Evolutionary conservation across 73 alveolate genomes (phyloP).

Genomic region (Paramecium sonneborni): DNA sequence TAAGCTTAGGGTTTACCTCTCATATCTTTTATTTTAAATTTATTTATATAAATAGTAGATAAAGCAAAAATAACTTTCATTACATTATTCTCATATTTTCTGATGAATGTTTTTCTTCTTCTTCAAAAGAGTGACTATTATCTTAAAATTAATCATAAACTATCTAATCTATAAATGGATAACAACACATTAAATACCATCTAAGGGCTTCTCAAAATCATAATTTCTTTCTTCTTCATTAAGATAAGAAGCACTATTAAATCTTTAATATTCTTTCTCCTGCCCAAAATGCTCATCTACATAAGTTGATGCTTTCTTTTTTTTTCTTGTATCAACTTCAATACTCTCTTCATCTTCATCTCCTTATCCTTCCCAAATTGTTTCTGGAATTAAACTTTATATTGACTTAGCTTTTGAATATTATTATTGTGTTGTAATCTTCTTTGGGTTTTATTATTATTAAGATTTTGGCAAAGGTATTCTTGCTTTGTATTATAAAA

Average conservation of each 20-base stretch:
- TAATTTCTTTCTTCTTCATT: background rate
- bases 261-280: background rate
- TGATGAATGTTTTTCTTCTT: conserved; percentile 43
- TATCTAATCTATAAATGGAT: background rate
- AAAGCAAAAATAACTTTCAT: background rate
- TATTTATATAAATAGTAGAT: background rate
- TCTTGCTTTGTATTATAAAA: background rate
- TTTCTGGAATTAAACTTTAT: conserved; percentile 1
- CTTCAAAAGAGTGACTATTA: background rate
- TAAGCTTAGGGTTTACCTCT: background rate
- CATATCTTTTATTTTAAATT: too few relatives aligned
- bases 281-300: background rate
- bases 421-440: background rate
- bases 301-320: background rate
- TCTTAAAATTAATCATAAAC: background rate
- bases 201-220: background rate
- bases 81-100: background rate
- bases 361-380: conserved; percentile 8
- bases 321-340: background rate
- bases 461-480: background rate
- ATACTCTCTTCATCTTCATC: conserved; percentile 12
- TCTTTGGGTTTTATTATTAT: background rate
- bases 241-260: background rate
- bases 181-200: background rate
- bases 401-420: background rate